phyloP scores from a whole-genome alignment of 352 stramenopile genomes.

The Pythium monospermum region DNA sequence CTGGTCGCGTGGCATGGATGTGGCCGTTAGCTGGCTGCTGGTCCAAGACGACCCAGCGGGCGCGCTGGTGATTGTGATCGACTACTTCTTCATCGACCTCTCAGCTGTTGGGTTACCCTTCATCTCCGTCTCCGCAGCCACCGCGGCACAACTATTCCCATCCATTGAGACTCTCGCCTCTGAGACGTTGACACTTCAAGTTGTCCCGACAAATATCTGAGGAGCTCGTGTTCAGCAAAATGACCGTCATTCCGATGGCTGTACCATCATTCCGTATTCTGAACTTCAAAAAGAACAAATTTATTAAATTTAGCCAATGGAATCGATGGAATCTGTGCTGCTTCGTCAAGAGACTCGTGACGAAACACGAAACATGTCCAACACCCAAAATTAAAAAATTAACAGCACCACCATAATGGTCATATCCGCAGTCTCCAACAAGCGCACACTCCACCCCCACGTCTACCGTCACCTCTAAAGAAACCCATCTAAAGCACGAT shows the following conservation, averaged over 20 bases:
- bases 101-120: constrained; percentile 12
- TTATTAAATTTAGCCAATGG: constrained; percentile 7
- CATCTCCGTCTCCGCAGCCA: constrained; percentile 1
- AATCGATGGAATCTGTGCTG: not conserved
- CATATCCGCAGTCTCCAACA: constrained; percentile 3
- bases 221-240: too few species aligned
- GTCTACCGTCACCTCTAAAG: not conserved
- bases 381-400: not conserved
- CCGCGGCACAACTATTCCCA: not conserved
- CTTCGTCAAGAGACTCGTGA: constrained; percentile 18
- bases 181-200: not conserved
- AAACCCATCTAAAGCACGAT: constrained; percentile 14
- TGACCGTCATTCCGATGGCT: not conserved
- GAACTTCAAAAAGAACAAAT: not conserved
- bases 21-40: not conserved
- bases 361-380: constrained; percentile 12
- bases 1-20: constrained; percentile 1
- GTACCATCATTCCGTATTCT: not conserved
- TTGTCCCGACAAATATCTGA: not conserved
- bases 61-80: constrained; percentile 3
- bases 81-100: constrained; percentile 17
- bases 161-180: constrained; percentile 1
- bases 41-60: not conserved
- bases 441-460: not conserved
- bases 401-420: not conserved